phyloP scores from a whole-genome alignment of 192 early-diverging fungal species.

The Allomyces macrogynus region DNA sequence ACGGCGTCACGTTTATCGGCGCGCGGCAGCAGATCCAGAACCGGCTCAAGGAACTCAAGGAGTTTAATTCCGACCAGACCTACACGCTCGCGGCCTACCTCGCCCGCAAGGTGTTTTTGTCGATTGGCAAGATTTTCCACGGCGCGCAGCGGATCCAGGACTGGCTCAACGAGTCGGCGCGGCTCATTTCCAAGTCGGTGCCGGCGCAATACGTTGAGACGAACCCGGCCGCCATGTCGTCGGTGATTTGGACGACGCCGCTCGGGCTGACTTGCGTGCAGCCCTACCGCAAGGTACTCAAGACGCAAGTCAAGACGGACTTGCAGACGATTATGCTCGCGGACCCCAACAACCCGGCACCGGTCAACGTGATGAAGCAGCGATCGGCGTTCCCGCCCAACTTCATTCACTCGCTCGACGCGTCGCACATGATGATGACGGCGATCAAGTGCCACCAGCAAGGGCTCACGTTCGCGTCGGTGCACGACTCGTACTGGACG shows the following conservation, averaged over 20 bases:
- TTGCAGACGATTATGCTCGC: conserved; percentile 57
- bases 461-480: conserved; percentile 72
- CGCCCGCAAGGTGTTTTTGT: conserved; percentile 60
- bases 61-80: conserved; percentile 44
- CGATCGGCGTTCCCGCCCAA: conserved; percentile 94
- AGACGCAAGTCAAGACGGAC: conserved; percentile 46
- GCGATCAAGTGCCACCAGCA: conserved; percentile 62
- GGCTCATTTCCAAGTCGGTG: conserved; percentile 61
- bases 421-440: conserved; percentile 89
- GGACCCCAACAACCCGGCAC: conserved; percentile 44
- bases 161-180: conserved; percentile 78
- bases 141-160: conserved; percentile 77
- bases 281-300: conserved; percentile 65
- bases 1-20: conserved; percentile 92
- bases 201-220: conserved; percentile 8
- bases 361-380: conserved; percentile 81
- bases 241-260: conserved; percentile 91
- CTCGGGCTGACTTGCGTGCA: conserved; percentile 84
- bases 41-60: conserved; percentile 56
- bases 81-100: conserved; percentile 46
- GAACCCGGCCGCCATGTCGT: conserved; percentile 39
- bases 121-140: conserved; percentile 72
- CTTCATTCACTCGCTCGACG: conserved; percentile 94
- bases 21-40: conserved; percentile 69
- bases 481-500: conserved; percentile 98